Base-by-base conservation (phyloP, 2,329 filamentous ascomycete genomes). In the Ilyonectria destructans region DNA sequence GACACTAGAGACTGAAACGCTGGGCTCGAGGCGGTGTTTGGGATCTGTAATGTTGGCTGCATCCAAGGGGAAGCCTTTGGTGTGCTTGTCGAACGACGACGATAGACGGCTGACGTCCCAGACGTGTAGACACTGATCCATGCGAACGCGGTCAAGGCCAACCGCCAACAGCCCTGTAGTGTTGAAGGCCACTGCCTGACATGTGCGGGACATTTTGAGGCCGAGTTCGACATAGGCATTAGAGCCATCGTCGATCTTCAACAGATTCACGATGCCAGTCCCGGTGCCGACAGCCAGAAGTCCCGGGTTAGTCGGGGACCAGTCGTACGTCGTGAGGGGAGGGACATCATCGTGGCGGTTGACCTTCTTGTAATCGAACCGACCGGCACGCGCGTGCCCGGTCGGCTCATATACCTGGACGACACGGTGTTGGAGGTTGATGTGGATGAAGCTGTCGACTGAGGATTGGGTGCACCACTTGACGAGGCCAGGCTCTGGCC, bases 181-280 rank as follows among this genome's bases (percentile, higher is more conserved):
- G 76, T 91, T 96, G 82, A 96, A 95, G 4, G 93, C 91, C 46
- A 96, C 92, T 1, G 93, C 92, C 75, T 96, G 94, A 75, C 93
- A 96, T 49, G 92, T 92, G 51, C 94, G 88, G 61, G 92, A 89
- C 78, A 94, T 90, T 78, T 93, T 94, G 54, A 95, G 87, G 21
- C 89, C 89, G 68, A 95, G 89, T 57, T 92, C 89, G 56, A 89
- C 78, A 71, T 88, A 89, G 37, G 86, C 88, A 75, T 88, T 94
- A 59, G 87, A 91, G 71, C 89, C 88, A 73, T 93, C 90, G 75
- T 94, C 90, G 55, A 96, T 87, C 68, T 91, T 88, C 63, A 96
- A 82, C 21, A 97, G 83, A 70, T 92, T 92, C 70, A 95, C 92
- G 63, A 94, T 89, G 56, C 94, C 94, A 45, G 90, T 90, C 15